Base-by-base conservation (phyloP, 2,329 filamentous ascomycete species). In the Fusarium irregulare region DNA sequence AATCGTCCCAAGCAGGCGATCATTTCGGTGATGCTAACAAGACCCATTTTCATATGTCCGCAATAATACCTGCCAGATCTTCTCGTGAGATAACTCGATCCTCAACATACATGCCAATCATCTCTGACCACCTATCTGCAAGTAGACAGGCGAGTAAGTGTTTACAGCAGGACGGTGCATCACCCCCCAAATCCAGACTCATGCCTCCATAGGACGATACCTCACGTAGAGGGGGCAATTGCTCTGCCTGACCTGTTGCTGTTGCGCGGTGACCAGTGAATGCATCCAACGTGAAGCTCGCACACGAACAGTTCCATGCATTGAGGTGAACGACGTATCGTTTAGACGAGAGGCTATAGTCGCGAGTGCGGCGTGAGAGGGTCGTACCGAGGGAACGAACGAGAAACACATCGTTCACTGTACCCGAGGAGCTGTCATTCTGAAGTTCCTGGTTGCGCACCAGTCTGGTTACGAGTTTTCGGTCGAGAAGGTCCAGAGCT, bases 301-400 rank as follows among this genome's bases (percentile, higher is more conserved):
- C 91, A 82, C 96, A 99, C 2, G 89, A 93, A 80, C 96, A 99
- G 78, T 92, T 94, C 96, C 96, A 98, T 2, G 91, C 88, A 2
- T 79, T 73, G 3, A 94, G 85, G 12, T 90, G 88, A 18, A 98
- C 92, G 73, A 92, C 84, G 80, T 98, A 97, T 53, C 74, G 68
- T 42, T 68, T 72, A 23, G 73, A 61, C 7, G 68, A 65, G 11
- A 59, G 44, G 4, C 59, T 37, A 3, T 59, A 45, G 41, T 74
- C 66, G 50, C 68, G 61, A 49, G 58, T 34, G 51, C 74, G 63
- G 46, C 74, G 73, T 75, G 72, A 65, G 44, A 74, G 64, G 9
- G 78, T 77, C 9, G 79, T 79, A 11, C 78, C 81, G 41, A 84
- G 85, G 37, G 91, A 93, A 73, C 85, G 88, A 70, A 94, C 89